These are phyloP conservation scores for Barnettozyma salicaria DNA, from an alignment of 805 yeast genomes.

Conservation along the genomic window DNA sequence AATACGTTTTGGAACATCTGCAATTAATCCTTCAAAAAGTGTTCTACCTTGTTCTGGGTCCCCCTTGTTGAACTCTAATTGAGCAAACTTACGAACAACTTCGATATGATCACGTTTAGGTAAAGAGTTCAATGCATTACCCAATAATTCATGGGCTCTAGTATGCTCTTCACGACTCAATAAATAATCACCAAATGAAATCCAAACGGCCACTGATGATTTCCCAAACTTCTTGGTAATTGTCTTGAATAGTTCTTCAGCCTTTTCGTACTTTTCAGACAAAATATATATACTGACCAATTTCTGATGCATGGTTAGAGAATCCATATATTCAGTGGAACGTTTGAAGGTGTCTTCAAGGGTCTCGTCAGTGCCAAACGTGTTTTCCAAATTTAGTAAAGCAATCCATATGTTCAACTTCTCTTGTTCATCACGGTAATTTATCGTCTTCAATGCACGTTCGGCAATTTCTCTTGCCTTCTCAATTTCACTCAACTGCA, in stretches of 20 bases:
- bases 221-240: slow-evolving; percentile 78
- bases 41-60: slow-evolving; percentile 94
- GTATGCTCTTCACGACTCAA: slow-evolving; percentile 50
- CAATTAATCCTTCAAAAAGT: slow-evolving; percentile 82
- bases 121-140: slow-evolving; percentile 63
- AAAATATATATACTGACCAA: slow-evolving; percentile 67
- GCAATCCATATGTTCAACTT: slow-evolving; percentile 96
- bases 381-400: slow-evolving; percentile 83
- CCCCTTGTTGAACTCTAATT: slow-evolving; percentile 79
- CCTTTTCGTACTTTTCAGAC: slow-evolving; percentile 66
- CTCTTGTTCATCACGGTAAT: slow-evolving; percentile 87
- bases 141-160: slow-evolving; percentile 66
- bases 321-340: slow-evolving; percentile 88
- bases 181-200: slow-evolving; percentile 69
- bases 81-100: slow-evolving; percentile 82
- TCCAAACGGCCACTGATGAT: slow-evolving; percentile 69
- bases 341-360: slow-evolving; percentile 76
- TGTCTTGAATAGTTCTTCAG: slow-evolving; percentile 57
- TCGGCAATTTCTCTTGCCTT: slow-evolving; percentile 91
- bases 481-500: slow-evolving; percentile 89
- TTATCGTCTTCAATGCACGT: slow-evolving; percentile 86
- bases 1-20: slow-evolving; percentile 85
- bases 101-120: slow-evolving; percentile 73
- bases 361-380: slow-evolving; percentile 83
- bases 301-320: slow-evolving; percentile 73